Percentiles rank a stretch among this genome's conserved stretches.
Conservation (phyloP, 1,284 basidiomycete genomes). For the Cystobasidiaceae sp. region DNA sequence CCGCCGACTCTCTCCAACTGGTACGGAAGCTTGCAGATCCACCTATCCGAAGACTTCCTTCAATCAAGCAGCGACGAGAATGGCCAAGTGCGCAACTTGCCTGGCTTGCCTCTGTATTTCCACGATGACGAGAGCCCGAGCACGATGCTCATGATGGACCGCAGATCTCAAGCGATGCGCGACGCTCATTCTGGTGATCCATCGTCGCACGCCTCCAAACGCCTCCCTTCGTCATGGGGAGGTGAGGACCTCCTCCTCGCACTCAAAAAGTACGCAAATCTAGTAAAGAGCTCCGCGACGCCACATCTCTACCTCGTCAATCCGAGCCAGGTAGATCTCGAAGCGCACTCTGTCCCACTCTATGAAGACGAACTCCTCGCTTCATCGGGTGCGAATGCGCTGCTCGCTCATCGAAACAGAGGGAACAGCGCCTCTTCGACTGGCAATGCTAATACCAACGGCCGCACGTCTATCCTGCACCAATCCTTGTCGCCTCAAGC, state of each 20-base stretch:
- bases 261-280: conserved; percentile 61
- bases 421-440: neutral
- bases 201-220: conserved; percentile 33
- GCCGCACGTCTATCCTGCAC: conserved; percentile 28
- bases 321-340: conserved; percentile 80
- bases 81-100: conserved; percentile 14
- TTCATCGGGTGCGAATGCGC: conserved; percentile 30
- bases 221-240: conserved; percentile 44
- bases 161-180: conserved; percentile 32
- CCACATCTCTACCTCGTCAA: conserved; percentile 83
- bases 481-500: conserved; percentile 28
- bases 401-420: conserved; percentile 22
- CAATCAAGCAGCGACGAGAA: conserved; percentile 26
- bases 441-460: neutral
- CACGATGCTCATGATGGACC: conserved; percentile 43
- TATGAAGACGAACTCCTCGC: conserved; percentile 47
- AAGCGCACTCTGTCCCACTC: conserved; percentile 59
- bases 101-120: conserved; percentile 84
- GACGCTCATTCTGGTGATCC: neutral
- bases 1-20: conserved; percentile 79
- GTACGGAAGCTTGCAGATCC: conserved; percentile 65
- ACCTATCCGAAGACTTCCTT: conserved; percentile 59
- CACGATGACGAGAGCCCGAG: conserved; percentile 92
- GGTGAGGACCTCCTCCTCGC: conserved; percentile 65
- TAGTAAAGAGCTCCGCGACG: conserved; percentile 72